Evolutionary conservation across 495 filamentous ascomycete species (phyloP), one percentile per base, ranked within the genome.

Genomic region (Lasiosphaeria hispida): DNA sequence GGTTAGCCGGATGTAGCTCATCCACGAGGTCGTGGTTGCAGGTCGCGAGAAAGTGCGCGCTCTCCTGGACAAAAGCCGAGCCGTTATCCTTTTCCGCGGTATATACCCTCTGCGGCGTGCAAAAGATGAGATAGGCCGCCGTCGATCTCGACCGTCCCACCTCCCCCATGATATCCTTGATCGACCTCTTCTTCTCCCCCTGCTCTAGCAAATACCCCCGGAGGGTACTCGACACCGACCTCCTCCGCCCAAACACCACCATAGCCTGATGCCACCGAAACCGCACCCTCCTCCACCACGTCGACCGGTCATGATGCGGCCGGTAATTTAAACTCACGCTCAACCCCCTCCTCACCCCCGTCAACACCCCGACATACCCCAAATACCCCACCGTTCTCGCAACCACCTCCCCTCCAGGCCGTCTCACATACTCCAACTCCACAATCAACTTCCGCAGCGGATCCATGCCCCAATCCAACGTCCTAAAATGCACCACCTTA

Each of bases 381-480:
- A 81, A 79, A 63, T 88, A 89, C 8, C 80, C 83, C 56, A 89
- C 75, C 17, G 71, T 80, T 5, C 76, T 80, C 8, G 84, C 86
- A 34, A 87, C 62, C 14, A 85, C 75, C 0, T 70, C 70, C 23
- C 67, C 55, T 1, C 53, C 61, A 0, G 69, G 58, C 0, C 61
- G 57, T 2, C 68, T 55, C 15, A 82, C 71, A 63, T 78, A 87
- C 44, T 89, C 83, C 34, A 87, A 70, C 39, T 80, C 75, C 5
- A 87, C 81, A 33, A 87, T 65, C 34, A 87, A 56, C 17, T 75
- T 68, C 15, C 86, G 75, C 33, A 88, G 67, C 10, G 66, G 62
- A 58, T 85, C 78, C 85, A 89, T 88, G 0, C 73, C 80, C 85
- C 85, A 89, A 62, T 89, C 86, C 47, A 89, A 66, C 3, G 84